Conservation (phyloP, 2,329 filamentous ascomycete genomes). For the Monilinia aucupariae region DNA sequence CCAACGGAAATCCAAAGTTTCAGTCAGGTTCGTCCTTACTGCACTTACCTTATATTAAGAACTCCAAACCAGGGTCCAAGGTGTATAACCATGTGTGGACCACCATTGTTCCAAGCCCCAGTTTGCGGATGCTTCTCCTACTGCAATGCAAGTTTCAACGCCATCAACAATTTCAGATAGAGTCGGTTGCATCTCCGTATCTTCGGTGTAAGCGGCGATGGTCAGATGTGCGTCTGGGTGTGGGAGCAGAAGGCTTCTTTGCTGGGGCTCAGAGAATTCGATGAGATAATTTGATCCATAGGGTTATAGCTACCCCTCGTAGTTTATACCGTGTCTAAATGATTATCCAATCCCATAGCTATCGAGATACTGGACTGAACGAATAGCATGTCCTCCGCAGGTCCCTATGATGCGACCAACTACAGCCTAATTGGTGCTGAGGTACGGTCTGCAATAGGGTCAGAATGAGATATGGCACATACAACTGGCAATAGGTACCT, state of each 20-base stretch:
- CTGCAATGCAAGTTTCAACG: background rate
- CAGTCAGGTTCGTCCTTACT: slow-evolving; percentile 3
- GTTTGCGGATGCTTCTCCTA: background rate
- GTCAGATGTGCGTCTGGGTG: background rate
- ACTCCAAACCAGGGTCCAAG: background rate
- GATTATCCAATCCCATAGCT: background rate
- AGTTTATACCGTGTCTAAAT: background rate
- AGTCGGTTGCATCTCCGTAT: background rate
- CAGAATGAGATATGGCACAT: slow-evolving; percentile 1
- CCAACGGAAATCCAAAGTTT: slow-evolving; percentile 4
- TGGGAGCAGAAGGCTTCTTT: background rate
- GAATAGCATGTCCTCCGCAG: background rate
- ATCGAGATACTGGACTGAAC: background rate
- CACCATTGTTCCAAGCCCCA: background rate
- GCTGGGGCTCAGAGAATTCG: background rate
- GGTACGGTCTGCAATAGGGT: background rate
- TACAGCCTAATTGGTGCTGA: background rate
- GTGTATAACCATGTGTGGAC: background rate
- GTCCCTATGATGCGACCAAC: background rate
- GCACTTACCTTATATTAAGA: background rate
- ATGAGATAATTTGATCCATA: background rate
- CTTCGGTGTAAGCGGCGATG: background rate
- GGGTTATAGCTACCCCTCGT: background rate
- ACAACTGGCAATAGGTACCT: background rate
- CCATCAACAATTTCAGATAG: background rate